A percentile compares a stretch with the other conserved stretches of the same genome.
Conservation (phyloP, 345 rosid genomes). For the Clarkia xantiana region DNA sequence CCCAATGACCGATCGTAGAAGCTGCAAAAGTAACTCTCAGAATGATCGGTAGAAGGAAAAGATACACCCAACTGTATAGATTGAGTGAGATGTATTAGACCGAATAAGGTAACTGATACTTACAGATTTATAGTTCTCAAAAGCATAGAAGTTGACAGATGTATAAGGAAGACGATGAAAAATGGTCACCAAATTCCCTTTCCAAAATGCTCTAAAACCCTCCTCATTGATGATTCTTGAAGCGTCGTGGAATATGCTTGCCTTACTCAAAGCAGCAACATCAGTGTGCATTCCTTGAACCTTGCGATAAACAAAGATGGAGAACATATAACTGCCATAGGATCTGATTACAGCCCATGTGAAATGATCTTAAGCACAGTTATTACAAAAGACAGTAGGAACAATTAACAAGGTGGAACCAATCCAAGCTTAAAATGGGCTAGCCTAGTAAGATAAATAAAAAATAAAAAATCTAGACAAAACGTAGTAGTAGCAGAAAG, state of each 20-base stretch:
- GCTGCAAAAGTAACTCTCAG: conserved; percentile 20
- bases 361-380: no score
- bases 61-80: background rate
- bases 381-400: no score
- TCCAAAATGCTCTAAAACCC: conserved; percentile 95
- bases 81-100: background rate
- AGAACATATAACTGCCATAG: background rate
- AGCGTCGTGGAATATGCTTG: conserved; percentile 72
- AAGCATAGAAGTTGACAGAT: conserved; percentile 67
- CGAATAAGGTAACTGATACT: conserved; percentile 10
- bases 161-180: conserved; percentile 91
- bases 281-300: conserved; percentile 96
- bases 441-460: no score
- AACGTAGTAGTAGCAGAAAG: no score
- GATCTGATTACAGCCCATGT: background rate
- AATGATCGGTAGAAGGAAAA: conserved; percentile 1
- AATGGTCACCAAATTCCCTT: conserved; percentile 81
- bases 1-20: conserved; percentile 32
- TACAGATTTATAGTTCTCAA: conserved; percentile 60
- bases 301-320: conserved; percentile 18
- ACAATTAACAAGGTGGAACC: no score
- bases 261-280: conserved; percentile 40
- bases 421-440: no score
- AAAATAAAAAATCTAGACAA: no score
- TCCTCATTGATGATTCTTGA: conserved; percentile 70